Percentiles rank a stretch among this genome's conserved stretches.
These are phyloP conservation scores for Radiomyces spectabilis DNA, from an alignment of 192 early-diverging fungal species.

Conservation along the genomic window DNA sequence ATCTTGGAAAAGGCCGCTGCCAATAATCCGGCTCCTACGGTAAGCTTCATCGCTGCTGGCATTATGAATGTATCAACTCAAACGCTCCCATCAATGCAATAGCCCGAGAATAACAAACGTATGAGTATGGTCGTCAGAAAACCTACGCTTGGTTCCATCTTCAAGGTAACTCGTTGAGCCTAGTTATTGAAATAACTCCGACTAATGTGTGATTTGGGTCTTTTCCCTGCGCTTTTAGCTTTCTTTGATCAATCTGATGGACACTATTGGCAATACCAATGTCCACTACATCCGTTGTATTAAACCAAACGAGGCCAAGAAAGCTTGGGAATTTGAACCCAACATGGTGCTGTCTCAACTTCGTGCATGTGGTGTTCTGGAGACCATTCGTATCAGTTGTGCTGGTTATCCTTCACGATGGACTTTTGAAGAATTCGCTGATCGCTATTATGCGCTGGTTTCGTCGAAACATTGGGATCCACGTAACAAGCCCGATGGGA, in stretches of 20 bases:
- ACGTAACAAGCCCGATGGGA: conserved; percentile 34
- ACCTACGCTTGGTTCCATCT: conserved; percentile 94
- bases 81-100: no score
- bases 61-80: no score
- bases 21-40: conserved; percentile 32
- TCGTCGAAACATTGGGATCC: conserved; percentile 43
- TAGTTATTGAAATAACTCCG: background rate
- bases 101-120: conserved; percentile 31
- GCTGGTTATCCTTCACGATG: conserved; percentile 93
- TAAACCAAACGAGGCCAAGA: conserved; percentile 95
- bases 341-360: conserved; percentile 91
- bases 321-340: conserved; percentile 90
- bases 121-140: conserved; percentile 57
- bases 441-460: conserved; percentile 68
- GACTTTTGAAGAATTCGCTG: conserved; percentile 85
- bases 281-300: conserved; percentile 98
- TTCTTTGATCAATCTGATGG: conserved; percentile 91
- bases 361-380: conserved; percentile 96
- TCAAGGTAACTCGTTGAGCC: conserved; percentile 47
- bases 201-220: no score
- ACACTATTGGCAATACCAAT: conserved; percentile 87
- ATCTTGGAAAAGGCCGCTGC: conserved; percentile 47
- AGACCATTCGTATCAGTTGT: conserved; percentile 97
- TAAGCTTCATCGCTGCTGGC: conserved; percentile 4
- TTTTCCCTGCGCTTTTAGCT: no score